Evolutionary conservation across 2,329 filamentous ascomycete genomes (phyloP).

Genomic region (Zymoseptoria brevis): DNA sequence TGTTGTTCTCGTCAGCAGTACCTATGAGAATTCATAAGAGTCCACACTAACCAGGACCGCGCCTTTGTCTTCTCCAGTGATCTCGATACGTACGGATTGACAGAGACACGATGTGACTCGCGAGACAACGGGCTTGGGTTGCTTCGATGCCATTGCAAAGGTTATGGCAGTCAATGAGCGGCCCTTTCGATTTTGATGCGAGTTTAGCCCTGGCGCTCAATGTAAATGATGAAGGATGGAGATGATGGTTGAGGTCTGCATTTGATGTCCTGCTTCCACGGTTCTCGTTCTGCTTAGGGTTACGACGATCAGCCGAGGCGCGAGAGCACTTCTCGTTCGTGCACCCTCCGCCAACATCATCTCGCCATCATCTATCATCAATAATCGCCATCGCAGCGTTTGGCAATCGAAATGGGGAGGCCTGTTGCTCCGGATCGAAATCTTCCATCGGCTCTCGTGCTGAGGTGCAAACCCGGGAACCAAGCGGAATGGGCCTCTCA

Average conservation of each 20-base stretch:
- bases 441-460: no score
- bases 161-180: background rate
- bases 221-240: background rate
- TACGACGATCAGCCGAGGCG: background rate
- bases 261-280: background rate
- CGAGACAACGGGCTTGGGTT: slow-evolving; percentile 6
- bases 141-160: slow-evolving; percentile 4
- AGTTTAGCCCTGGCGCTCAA: background rate
- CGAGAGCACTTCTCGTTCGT: background rate
- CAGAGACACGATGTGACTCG: slow-evolving; percentile 22
- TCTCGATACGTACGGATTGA: slow-evolving; percentile 16
- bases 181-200: background rate
- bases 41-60: slow-evolving; percentile 13
- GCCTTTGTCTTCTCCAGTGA: slow-evolving; percentile 24
- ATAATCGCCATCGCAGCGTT: background rate
- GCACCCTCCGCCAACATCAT: background rate
- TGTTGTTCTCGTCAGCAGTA: background rate
- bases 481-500: no score
- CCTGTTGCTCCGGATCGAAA: background rate
- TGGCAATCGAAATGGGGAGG: background rate
- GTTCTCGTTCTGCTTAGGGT: background rate
- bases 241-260: background rate
- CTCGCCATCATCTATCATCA: background rate
- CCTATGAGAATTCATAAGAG: background rate
- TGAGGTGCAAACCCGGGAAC: no score